Evolutionary conservation across 2,329 filamentous ascomycete genomes (phyloP).

Genomic region (Elsinoe ampelina): DNA sequence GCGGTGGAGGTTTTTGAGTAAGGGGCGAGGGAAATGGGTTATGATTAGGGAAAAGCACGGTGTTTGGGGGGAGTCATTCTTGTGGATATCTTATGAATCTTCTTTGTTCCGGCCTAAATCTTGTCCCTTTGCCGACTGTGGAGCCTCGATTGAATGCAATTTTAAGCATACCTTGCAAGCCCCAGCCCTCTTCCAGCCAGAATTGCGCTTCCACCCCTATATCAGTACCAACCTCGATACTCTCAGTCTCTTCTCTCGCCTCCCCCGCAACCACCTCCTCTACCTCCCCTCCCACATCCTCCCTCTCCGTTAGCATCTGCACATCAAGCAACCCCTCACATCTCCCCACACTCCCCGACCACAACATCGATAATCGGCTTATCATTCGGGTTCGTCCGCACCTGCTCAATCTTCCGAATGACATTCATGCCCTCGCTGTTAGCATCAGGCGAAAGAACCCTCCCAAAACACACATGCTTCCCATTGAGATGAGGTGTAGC

Average conservation of each 20-base stretch:
- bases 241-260: too few relatives aligned
- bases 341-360: conserved; percentile 84
- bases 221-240: too few relatives aligned
- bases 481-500: conserved; percentile 78
- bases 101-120: too few relatives aligned
- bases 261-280: too few relatives aligned
- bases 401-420: conserved; percentile 84
- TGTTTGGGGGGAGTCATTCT: not conserved
- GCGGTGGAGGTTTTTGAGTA: conserved; percentile 34
- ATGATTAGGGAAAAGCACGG: conserved; percentile 4
- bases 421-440: conserved; percentile 69
- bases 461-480: conserved; percentile 94
- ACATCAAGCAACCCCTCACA: conserved; percentile 44
- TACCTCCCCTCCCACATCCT: too few relatives aligned
- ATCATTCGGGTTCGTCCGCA: conserved; percentile 70
- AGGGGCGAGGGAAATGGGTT: not conserved
- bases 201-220: too few relatives aligned
- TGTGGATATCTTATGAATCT: not conserved
- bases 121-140: too few relatives aligned
- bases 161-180: too few relatives aligned
- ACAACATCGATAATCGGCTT: conserved; percentile 76
- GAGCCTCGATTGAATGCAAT: too few relatives aligned
- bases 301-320: not conserved
- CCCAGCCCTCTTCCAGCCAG: too few relatives aligned
- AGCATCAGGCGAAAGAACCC: conserved; percentile 48